These are phyloP conservation scores for Cryptococcus hybrid DNA, from an alignment of 1,284 basidiomycete genomes.

Conservation along the genomic window DNA sequence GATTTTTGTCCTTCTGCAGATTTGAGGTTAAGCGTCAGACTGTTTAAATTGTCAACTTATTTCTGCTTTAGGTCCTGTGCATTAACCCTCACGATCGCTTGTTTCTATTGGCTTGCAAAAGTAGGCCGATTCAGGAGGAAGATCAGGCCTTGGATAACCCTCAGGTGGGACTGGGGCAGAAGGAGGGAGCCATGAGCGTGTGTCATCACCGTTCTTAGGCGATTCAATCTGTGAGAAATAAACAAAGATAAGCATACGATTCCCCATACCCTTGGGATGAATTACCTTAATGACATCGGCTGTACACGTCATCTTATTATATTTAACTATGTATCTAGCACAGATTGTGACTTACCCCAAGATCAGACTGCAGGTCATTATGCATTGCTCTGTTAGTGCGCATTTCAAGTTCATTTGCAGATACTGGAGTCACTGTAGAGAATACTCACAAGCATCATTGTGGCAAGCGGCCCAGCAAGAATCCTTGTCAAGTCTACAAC, in stretches of 20 bases:
- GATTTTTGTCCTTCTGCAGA: slow-evolving; percentile 63
- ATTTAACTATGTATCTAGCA: neutral
- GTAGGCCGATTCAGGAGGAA: slow-evolving; percentile 90
- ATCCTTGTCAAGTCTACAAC: slow-evolving; percentile 88
- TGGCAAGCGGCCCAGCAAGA: slow-evolving; percentile 82
- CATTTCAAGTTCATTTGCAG: neutral
- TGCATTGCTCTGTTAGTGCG: neutral
- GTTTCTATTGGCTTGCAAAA: slow-evolving; percentile 88
- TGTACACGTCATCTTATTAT: neutral
- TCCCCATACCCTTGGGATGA: slow-evolving; percentile 1
- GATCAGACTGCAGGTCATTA: slow-evolving; percentile 11
- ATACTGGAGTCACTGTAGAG: neutral
- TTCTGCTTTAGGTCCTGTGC: too few species aligned
- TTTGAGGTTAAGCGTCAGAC: slow-evolving; percentile 84
- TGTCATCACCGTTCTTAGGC: slow-evolving; percentile 80
- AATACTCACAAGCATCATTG: slow-evolving; percentile 78
- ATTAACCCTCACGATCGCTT: slow-evolving; percentile 62
- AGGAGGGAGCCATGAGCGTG: slow-evolving; percentile 79
- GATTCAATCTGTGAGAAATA: slow-evolving; percentile 64
- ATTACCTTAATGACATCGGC: slow-evolving; percentile 81
- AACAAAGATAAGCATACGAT: neutral
- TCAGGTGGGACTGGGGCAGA: slow-evolving; percentile 58
- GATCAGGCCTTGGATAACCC: slow-evolving; percentile 56
- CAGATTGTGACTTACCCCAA: slow-evolving; percentile 12
- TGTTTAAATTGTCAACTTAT: slow-evolving; percentile 4